These are phyloP conservation scores for Sporothrix curviconia DNA, from an alignment of 2,329 filamentous ascomycete species.

Conservation along the genomic window DNA sequence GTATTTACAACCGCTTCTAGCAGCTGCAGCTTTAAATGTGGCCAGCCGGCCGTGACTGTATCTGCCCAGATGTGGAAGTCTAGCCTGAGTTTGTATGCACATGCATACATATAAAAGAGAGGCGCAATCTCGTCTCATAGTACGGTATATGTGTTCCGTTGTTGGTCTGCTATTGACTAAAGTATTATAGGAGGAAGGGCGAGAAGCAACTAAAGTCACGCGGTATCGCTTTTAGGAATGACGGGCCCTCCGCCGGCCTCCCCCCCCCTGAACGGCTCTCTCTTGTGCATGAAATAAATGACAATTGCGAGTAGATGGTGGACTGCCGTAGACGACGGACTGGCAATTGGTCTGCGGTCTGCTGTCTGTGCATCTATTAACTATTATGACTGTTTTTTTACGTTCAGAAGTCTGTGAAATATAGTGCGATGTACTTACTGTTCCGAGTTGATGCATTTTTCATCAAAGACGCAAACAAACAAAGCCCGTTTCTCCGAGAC, in stretches of 20 bases:
- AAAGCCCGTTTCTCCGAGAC: too few relatives aligned
- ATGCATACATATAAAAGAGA: background rate
- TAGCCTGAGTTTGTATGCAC: too few relatives aligned
- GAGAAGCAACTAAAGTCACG: background rate
- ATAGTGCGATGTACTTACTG: background rate
- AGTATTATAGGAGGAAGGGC: background rate
- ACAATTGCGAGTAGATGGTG: background rate
- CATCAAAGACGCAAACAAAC: background rate
- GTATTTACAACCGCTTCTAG: too few relatives aligned
- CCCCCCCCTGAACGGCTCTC: background rate
- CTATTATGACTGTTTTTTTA: background rate
- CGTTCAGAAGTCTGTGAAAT: background rate
- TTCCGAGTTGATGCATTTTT: background rate
- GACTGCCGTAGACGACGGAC: background rate
- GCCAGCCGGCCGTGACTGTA: too few relatives aligned
- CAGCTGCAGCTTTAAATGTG: too few relatives aligned
- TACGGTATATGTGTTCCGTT: background rate
- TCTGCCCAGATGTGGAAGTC: too few relatives aligned
- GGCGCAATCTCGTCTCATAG: background rate
- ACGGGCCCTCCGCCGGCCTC: conserved; percentile 2
- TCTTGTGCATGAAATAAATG: conserved; percentile 3
- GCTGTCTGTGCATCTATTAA: background rate
- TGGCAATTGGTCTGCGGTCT: background rate
- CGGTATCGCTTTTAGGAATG: background rate
- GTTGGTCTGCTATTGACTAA: background rate